Evolutionary conservation across 2,329 filamentous ascomycete species (phyloP).

Genomic region (Drechslerella stenobrocha): DNA sequence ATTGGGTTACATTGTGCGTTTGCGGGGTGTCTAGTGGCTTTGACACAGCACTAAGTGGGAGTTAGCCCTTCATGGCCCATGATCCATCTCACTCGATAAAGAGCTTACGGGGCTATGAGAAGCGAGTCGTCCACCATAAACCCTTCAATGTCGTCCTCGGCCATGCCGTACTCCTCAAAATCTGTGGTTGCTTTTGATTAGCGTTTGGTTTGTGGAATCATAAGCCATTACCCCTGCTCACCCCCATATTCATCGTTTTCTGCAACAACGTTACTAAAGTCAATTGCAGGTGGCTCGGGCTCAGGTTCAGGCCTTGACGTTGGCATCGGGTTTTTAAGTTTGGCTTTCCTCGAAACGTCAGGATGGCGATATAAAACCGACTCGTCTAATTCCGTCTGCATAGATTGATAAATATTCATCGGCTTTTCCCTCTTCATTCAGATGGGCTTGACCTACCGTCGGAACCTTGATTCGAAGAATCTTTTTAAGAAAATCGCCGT

Average conservation of each 20-base stretch:
- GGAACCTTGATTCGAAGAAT: constrained; percentile 79
- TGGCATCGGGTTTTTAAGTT: constrained; percentile 3
- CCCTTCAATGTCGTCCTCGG: constrained; percentile 43
- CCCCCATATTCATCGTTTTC: constrained; percentile 46
- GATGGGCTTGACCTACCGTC: constrained; percentile 7
- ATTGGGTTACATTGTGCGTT: neutral
- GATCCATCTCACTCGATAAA: neutral
- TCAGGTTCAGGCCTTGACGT: constrained; percentile 14
- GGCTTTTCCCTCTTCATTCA: neutral
- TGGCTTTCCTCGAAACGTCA: constrained; percentile 24
- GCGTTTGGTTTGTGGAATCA: neutral
- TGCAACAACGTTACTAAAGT: constrained; percentile 45
- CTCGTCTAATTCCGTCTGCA: constrained; percentile 37
- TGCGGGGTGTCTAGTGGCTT: constrained; percentile 1
- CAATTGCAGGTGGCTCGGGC: constrained; percentile 31
- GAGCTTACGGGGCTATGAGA: constrained; percentile 13
- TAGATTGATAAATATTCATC: neutral
- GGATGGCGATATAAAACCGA: constrained; percentile 38
- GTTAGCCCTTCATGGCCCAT: neutral
- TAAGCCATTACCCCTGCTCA: neutral
- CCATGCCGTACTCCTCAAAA: constrained; percentile 45
- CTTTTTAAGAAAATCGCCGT: constrained; percentile 87
- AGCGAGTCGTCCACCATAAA: constrained; percentile 38
- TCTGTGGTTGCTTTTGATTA: constrained; percentile 7
- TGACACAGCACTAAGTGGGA: constrained; percentile 1